These are phyloP conservation scores for Flaveria bidentis DNA, from an alignment of 129 eudicot species.

Conservation along the genomic window DNA sequence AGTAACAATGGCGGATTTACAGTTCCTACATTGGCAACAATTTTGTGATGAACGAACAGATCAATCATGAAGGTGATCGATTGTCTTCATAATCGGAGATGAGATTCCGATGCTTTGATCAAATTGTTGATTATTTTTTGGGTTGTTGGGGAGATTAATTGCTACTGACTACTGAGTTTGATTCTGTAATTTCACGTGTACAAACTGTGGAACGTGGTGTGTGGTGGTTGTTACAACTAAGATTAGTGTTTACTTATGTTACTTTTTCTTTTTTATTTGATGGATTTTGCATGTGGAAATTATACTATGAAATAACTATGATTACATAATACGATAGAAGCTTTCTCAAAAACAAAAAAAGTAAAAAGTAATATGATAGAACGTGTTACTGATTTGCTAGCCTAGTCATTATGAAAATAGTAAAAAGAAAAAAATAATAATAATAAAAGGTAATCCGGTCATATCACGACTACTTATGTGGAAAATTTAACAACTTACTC, in stretches of 20 bases:
- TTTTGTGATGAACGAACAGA: conserved; percentile 1
- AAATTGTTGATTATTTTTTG: conserved; percentile 18
- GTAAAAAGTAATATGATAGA: too few species aligned
- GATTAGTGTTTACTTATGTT: background rate
- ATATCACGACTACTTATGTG: too few species aligned
- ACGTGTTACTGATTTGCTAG: too few species aligned
- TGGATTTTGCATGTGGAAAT: background rate
- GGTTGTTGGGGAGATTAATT: conserved; percentile 17
- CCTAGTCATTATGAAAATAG: too few species aligned
- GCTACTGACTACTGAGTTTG: conserved; percentile 18
- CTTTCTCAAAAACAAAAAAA: too few species aligned
- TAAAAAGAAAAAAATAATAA: too few species aligned
- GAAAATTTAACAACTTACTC: too few species aligned
- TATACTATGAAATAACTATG: background rate
- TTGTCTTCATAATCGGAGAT: background rate
- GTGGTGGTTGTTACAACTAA: conserved; percentile 1
- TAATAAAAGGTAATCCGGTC: too few species aligned
- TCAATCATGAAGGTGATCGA: too few species aligned
- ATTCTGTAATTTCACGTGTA: conserved; percentile 24
- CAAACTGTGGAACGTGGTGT: conserved; percentile 4
- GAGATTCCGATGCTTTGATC: background rate
- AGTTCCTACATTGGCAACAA: conserved; percentile 10
- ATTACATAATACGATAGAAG: background rate
- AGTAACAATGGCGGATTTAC: background rate
- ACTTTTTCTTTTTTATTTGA: conserved; percentile 19